Conservation (phyloP, 2,329 filamentous ascomycete genomes). For the Aspergillus chevalieri region DNA sequence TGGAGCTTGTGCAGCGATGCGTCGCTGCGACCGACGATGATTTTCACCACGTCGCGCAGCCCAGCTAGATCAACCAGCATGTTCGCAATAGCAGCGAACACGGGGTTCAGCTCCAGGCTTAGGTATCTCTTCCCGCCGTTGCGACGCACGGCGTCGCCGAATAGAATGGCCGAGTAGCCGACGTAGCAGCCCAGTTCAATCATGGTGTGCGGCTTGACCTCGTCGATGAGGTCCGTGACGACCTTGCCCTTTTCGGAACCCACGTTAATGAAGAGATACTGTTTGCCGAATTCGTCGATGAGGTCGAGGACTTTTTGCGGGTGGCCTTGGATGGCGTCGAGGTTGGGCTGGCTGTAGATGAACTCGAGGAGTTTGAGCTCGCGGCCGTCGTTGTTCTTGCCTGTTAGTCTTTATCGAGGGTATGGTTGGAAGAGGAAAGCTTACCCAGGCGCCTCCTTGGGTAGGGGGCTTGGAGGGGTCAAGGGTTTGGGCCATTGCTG, state of each 20-base stretch:
- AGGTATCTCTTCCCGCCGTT: conserved; percentile 62
- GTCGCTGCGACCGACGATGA: conserved; percentile 64
- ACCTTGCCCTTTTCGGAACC: conserved; percentile 68
- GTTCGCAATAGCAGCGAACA: conserved; percentile 64
- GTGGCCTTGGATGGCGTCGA: conserved; percentile 58
- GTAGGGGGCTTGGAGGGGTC: too few species aligned
- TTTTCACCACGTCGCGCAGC: conserved; percentile 61
- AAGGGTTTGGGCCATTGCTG: too few species aligned
- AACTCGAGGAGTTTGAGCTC: conserved; percentile 68
- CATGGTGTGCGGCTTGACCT: conserved; percentile 62
- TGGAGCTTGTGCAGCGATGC: conserved; percentile 59
- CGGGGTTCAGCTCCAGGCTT: conserved; percentile 66
- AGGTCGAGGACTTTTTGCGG: conserved; percentile 59
- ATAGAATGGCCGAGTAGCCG: conserved; percentile 74
- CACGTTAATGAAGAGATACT: conserved; percentile 74
- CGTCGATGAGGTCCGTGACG: conserved; percentile 60
- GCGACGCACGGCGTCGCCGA: conserved; percentile 59
- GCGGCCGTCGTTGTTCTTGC: conserved; percentile 56
- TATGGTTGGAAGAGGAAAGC: too few species aligned
- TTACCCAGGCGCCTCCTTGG: too few species aligned
- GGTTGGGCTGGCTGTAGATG: conserved; percentile 56
- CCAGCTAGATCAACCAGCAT: conserved; percentile 69
- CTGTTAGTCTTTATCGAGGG: too few species aligned
- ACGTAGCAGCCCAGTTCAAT: conserved; percentile 76
- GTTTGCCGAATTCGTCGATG: conserved; percentile 64